A percentile compares a stretch with the other conserved stretches of the same genome.
These are phyloP conservation scores for Drechslera avenae DNA, from an alignment of 2,329 filamentous ascomycete species.

Conservation along the genomic window DNA sequence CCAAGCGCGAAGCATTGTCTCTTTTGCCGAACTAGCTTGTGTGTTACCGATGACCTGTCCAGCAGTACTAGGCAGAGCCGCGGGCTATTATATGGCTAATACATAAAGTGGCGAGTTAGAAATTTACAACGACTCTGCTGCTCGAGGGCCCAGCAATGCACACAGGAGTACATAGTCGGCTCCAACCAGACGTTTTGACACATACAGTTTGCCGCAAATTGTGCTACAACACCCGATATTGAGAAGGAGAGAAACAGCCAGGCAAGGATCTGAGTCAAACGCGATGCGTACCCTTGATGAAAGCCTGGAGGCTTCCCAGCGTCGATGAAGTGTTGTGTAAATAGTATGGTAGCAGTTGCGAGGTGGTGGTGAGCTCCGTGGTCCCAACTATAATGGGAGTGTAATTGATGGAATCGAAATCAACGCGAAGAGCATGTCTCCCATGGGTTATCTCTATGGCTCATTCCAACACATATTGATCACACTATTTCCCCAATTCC, in stretches of 20 bases:
- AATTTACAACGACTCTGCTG: accelerated
- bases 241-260: conserved; percentile 14
- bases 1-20: neutral
- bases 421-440: neutral
- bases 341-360: neutral
- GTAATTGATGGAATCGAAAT: neutral
- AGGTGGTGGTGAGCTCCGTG: too few species aligned
- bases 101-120: neutral
- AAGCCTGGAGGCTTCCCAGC: neutral
- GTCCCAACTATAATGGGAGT: too few species aligned
- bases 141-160: neutral
- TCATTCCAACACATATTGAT: neutral
- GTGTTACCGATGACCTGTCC: conserved; percentile 12
- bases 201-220: conserved; percentile 12
- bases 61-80: conserved; percentile 6
- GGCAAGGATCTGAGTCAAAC: conserved; percentile 10
- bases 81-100: conserved; percentile 1
- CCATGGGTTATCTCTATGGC: neutral
- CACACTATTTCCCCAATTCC: neutral
- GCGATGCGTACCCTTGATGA: conserved; percentile 6
- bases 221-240: neutral
- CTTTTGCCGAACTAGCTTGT: neutral
- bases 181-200: neutral
- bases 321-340: neutral
- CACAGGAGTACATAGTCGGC: conserved; percentile 4